Base-by-base conservation (phyloP, 1,284 basidiomycete species). In the Irpex lacteus region DNA sequence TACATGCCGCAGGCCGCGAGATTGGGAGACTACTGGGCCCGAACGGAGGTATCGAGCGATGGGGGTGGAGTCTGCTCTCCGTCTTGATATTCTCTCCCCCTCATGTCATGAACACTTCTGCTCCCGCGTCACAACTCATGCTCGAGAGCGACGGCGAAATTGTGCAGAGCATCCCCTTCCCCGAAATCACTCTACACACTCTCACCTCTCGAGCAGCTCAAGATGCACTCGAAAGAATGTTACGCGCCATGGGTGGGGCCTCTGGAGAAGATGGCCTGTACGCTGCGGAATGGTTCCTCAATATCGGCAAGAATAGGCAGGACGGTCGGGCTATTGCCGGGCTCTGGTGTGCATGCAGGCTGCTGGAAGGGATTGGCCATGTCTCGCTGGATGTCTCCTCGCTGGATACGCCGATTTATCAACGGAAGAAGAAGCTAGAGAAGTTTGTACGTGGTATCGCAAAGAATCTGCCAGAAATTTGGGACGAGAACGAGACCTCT, bases 31-130 rank as follows among this genome's bases (percentile, higher is more conserved):
- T 97, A 4, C 82, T 96, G 0, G 94, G 95, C 2, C 90, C 94
- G 0, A 82, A 80, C 0, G 95, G 95, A 4, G 88, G 90, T 0
- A 87, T 97, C 18, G 92, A 96, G 70, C 89, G 89, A 74, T 97
- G 95, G 95, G 92, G 92, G 1, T 94, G 90, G 88, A 84, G 86
- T 52, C 72, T 97, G 1, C 81, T 97, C 34, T 85, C 87, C 2
- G 91, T 90, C 13, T 77, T 96, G 34, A 88, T 93, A 69, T 85
- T 96, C 65, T 80, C 79, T 0, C 80, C 82, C 38, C 89, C 88
- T 3, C 72, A 81, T 0, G 74, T 88, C 68, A 79, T 81, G 34
- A 71, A 83, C 11, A 79, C 83, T 11, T 75, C 78, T 49, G 75
- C 80, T 13, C 81, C 83, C 11, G 75, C 77, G 4, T 83, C 82